Base-by-base conservation (phyloP, 2,329 filamentous ascomycete genomes). In the Fusarium fujikuroi region DNA sequence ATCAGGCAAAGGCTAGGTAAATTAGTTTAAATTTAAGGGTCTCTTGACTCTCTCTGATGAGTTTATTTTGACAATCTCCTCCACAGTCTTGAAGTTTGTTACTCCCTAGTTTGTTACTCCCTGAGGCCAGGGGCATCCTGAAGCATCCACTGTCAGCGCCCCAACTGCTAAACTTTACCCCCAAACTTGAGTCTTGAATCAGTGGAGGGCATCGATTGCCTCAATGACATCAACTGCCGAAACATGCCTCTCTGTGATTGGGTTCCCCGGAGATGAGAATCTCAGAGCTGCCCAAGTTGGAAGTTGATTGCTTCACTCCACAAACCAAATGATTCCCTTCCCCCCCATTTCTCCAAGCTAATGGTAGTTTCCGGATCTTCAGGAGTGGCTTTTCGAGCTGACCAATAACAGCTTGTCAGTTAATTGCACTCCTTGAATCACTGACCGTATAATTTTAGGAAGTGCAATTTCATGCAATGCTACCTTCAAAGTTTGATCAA, bases 341-440 rank as follows among this genome's bases (percentile, higher is more conserved):
- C 32, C 19, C 39, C 34, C 58, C 39, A 32, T 63, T 68, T 72
- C 72, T 66, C 75, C 73, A 76, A 75, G 58, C 60, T 75, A 52
- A 52, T 74, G 66, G 66, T 77, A 73, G 69, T 50, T 68, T 71
- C 75, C 69, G 69, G 65, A 75, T 77, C 72, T 71, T 77, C 73
- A 77, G 66, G 75, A 73, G 75, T 76, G 72, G 75, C 72, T 70
- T 67, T 36, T 60, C 57, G 25, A 30, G 16, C 39, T 5, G 25
- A 28, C 72, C 72, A 76, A 75, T 77, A 69, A 72, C 18, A 34
- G 40, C 28, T n/a, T 56, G 28, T 52, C 32, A 59, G 21, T 65
- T 46, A 34, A 58, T 63, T 50, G 44, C 21, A 39, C 37, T 46
- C 52, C 52, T 34, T 36, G 54, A 36, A 14, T 37, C 44, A 23